Conservation (phyloP, 2,329 filamentous ascomycete species). For the Phialophora verrucosa region DNA sequence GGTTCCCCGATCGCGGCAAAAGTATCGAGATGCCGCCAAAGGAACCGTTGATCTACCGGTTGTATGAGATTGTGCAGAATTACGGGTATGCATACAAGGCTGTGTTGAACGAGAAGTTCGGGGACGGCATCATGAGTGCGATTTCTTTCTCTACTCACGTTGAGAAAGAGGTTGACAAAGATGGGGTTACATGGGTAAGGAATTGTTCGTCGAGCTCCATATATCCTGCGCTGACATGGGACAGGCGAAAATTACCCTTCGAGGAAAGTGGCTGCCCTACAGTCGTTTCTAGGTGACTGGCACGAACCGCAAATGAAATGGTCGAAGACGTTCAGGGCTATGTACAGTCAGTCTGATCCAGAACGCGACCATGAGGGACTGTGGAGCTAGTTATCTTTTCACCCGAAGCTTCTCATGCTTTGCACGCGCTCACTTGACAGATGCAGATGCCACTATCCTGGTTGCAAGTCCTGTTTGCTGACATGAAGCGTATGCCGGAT, state of each 20-base stretch:
- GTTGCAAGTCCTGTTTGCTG: background rate
- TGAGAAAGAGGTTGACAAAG: conserved; percentile 88
- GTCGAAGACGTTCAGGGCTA: background rate
- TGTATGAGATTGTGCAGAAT: conserved; percentile 96
- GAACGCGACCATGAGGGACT: background rate
- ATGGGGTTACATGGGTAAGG: conserved; percentile 72
- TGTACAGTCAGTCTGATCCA: background rate
- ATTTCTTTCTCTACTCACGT: conserved; percentile 90
- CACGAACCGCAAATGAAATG: background rate
- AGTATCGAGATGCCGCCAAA: conserved; percentile 81
- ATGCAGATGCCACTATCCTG: background rate
- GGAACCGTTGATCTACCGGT: conserved; percentile 84
- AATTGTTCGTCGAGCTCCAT: background rate
- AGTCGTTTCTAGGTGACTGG: conserved; percentile 48
- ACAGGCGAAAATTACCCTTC: conserved; percentile 75
- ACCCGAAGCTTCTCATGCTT: no score
- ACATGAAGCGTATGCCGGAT: background rate
- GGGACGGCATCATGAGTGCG: conserved; percentile 94
- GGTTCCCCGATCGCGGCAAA: conserved; percentile 80
- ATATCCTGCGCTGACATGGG: conserved; percentile 10
- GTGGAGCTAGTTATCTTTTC: background rate
- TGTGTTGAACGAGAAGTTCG: conserved; percentile 92
- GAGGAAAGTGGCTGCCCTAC: conserved; percentile 75
- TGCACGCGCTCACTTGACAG: background rate
- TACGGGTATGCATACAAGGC: conserved; percentile 97